Conservation (phyloP, 805 yeast species). For the Starmerella bombicola region DNA sequence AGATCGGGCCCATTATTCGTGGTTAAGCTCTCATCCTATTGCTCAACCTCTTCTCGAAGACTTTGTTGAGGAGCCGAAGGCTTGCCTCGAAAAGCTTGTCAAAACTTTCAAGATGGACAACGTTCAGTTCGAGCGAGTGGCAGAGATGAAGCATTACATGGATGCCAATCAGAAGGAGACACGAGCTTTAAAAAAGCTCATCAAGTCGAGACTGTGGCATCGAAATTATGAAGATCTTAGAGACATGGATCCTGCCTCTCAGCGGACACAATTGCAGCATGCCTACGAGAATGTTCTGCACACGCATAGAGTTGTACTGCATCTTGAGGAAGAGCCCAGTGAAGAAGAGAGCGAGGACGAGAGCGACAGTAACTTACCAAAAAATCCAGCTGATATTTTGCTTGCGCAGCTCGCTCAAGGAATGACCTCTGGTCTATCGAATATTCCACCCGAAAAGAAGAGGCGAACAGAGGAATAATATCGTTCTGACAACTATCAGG, state of each 20-base stretch:
- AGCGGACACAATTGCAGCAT: constrained; percentile 53
- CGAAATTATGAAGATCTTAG: constrained; percentile 72
- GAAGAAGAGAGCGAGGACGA: constrained; percentile 12
- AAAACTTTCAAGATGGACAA: constrained; percentile 47
- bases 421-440: background rate
- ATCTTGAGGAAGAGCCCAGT: constrained; percentile 6
- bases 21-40: constrained; percentile 29
- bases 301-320: constrained; percentile 10
- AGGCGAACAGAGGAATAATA: too few relatives aligned
- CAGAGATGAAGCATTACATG: constrained; percentile 60
- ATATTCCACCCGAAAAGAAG: background rate
- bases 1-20: constrained; percentile 61
- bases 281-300: constrained; percentile 39
- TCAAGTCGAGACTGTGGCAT: constrained; percentile 62
- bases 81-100: constrained; percentile 35
- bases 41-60: constrained; percentile 15
- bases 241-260: constrained; percentile 60
- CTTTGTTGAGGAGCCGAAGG: constrained; percentile 15
- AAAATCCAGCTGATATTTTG: constrained; percentile 2
- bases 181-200: constrained; percentile 38
- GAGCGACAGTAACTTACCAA: background rate
- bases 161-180: constrained; percentile 21
- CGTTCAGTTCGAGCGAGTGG: constrained; percentile 62
- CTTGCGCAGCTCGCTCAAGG: constrained; percentile 3
- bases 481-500: too few relatives aligned